A percentile compares a stretch with the other conserved stretches of the same genome.
Evolutionary conservation across 805 yeast genomes (phyloP).

Genomic region (Ogataea wickerhamii): DNA sequence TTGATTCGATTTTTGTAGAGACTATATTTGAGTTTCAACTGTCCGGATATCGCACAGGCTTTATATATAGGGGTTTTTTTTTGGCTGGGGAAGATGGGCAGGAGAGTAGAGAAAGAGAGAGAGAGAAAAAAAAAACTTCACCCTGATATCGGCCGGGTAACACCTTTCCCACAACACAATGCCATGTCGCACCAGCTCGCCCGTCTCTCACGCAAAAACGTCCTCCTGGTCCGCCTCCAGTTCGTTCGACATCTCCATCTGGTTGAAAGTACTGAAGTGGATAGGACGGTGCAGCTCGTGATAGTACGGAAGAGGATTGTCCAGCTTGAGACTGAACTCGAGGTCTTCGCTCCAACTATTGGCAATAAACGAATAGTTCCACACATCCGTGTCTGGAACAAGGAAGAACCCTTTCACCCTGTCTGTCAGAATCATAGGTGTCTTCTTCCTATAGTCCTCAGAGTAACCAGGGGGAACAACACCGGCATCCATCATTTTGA

Average conservation of each 20-base stretch:
- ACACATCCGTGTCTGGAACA: constrained; percentile 78
- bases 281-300: constrained; percentile 84
- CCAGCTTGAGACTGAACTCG: constrained; percentile 62
- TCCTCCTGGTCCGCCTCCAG: constrained; percentile 68
- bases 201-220: constrained; percentile 43
- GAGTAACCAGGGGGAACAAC: constrained; percentile 74
- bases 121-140: constrained; percentile 1
- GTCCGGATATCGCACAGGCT: neutral
- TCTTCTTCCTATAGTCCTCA: constrained; percentile 51
- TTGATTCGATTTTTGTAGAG: constrained; percentile 41
- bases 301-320: constrained; percentile 77
- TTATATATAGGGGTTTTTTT: too few species aligned
- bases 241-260: constrained; percentile 49
- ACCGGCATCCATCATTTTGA: constrained; percentile 48
- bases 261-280: constrained; percentile 76
- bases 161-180: neutral
- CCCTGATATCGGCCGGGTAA: neutral
- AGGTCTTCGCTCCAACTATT: constrained; percentile 71
- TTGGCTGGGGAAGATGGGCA: too few species aligned
- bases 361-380: constrained; percentile 92
- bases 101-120: too few species aligned
- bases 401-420: constrained; percentile 75
- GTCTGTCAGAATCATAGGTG: constrained; percentile 73
- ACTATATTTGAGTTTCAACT: neutral
- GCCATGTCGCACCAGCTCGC: too few species aligned